Evolutionary conservation across 768 basidiomycete species (phyloP).

Genomic region (Psilocybe azurescens): DNA sequence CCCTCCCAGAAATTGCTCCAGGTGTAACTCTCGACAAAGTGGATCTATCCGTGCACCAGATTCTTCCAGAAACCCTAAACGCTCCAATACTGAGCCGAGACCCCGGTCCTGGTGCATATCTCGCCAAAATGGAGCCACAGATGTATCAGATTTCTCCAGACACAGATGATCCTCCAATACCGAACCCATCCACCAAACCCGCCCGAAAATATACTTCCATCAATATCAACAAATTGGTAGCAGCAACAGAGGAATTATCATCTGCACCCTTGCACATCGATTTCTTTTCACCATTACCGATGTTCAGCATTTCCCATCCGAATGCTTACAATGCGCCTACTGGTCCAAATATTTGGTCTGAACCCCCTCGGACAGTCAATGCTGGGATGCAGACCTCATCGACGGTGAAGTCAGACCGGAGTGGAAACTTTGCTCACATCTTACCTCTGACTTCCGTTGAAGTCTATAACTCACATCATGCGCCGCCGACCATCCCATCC

Average conservation of each 20-base stretch:
- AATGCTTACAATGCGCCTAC: not conserved
- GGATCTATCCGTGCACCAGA: no score
- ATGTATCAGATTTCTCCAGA: not conserved
- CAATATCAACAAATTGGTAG: not conserved
- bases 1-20: no score
- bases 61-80: no score
- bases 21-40: no score
- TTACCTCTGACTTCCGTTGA: no score
- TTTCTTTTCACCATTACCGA: conserved; percentile 5
- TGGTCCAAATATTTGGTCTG: not conserved
- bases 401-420: no score
- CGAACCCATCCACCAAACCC: no score
- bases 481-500: no score
- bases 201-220: no score
- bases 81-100: not conserved
- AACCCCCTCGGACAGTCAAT: not conserved
- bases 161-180: not conserved
- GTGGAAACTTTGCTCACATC: no score
- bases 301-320: not conserved
- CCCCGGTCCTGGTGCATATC: not conserved
- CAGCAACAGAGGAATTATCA: not conserved
- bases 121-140: not conserved
- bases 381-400: no score
- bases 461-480: no score
- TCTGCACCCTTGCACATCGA: not conserved